phyloP scores from a whole-genome alignment of 441 rosid species.

The Adansonia rubrostipa region DNA sequence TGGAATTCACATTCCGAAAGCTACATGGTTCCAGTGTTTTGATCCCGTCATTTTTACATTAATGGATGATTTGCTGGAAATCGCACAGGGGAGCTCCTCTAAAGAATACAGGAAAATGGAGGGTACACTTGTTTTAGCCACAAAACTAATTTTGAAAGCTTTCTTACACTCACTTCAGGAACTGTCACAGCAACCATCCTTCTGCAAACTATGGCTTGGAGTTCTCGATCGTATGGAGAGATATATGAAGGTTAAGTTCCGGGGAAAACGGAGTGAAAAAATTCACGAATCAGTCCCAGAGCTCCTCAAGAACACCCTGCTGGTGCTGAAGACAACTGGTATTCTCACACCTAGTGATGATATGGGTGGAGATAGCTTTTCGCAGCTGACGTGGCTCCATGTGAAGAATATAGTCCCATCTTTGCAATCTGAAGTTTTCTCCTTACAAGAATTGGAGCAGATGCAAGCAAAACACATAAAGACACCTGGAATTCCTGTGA shows the following conservation, averaged over 20 bases:
- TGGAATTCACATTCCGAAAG: constrained; percentile 49
- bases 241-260: constrained; percentile 56
- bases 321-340: constrained; percentile 69
- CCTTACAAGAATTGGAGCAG: constrained; percentile 54
- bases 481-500: constrained; percentile 27
- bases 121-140: constrained; percentile 62
- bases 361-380: constrained; percentile 68
- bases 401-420: constrained; percentile 63
- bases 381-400: constrained; percentile 73
- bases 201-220: constrained; percentile 73
- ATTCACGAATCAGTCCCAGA: constrained; percentile 65
- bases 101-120: constrained; percentile 64
- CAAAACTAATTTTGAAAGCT: constrained; percentile 61
- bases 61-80: constrained; percentile 58
- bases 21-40: constrained; percentile 68
- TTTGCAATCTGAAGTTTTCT: constrained; percentile 63
- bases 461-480: constrained; percentile 46
- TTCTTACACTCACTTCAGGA: constrained; percentile 64
- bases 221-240: constrained; percentile 62
- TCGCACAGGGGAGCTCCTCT: constrained; percentile 51
- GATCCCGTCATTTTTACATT: constrained; percentile 59
- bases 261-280: constrained; percentile 63
- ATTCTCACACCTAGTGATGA: constrained; percentile 62
- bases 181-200: constrained; percentile 61
- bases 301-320: constrained; percentile 67